These are phyloP conservation scores for Mrakia frigida DNA, from an alignment of 768 basidiomycete genomes.

Conservation along the genomic window DNA sequence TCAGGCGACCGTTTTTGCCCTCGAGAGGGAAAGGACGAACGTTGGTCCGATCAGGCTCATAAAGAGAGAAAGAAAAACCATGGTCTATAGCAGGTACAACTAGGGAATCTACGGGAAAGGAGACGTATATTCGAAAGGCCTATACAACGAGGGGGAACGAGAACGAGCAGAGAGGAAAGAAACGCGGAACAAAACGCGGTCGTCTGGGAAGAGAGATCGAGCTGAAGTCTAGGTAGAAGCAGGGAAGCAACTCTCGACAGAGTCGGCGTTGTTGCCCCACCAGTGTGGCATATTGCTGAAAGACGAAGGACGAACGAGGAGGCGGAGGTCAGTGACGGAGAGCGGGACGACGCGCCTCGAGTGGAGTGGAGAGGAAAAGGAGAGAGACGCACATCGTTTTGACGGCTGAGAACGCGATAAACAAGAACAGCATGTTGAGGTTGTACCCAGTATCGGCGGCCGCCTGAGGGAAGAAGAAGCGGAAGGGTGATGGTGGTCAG, in stretches of 20 bases:
- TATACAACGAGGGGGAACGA: neutral
- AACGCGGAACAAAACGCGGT: neutral
- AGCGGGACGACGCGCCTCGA: neutral
- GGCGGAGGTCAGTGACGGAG: neutral
- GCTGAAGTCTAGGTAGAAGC: neutral
- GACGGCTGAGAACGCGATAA: conserved; percentile 12
- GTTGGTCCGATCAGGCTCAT: no score
- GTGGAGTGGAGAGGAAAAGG: neutral
- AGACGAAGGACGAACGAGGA: no score
- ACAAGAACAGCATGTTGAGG: conserved; percentile 9
- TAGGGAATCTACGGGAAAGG: no score
- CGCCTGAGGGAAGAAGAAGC: neutral
- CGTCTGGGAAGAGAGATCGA: neutral
- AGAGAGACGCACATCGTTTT: neutral
- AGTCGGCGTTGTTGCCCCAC: conserved; percentile 19
- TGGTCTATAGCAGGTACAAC: no score
- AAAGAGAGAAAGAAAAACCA: no score
- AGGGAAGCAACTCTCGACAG: conserved; percentile 12
- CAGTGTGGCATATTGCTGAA: neutral
- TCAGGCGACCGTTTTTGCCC: no score
- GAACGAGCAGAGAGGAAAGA: neutral
- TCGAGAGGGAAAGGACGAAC: no score
- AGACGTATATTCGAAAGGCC: no score
- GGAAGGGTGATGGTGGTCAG: no score
- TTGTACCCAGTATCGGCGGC: conserved; percentile 6